These are phyloP conservation scores for Fusarium brevicatenulatum DNA, from an alignment of 2,329 filamentous ascomycete genomes.

Conservation along the genomic window DNA sequence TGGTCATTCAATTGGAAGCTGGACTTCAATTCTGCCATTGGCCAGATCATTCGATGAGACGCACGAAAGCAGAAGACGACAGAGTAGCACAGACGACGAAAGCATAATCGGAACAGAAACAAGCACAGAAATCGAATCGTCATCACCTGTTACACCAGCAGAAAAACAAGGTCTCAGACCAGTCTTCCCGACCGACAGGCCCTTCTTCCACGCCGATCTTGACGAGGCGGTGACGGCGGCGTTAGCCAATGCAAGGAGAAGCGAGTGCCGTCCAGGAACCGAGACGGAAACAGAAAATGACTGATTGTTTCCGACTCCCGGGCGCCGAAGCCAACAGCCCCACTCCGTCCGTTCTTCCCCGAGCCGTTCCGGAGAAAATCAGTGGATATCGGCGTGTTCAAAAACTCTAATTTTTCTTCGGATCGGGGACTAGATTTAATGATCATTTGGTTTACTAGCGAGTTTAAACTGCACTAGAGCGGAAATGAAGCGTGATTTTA, in stretches of 20 bases:
- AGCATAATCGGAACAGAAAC: background rate
- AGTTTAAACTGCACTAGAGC: background rate
- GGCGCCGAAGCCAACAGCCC: background rate
- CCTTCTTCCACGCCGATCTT: slow-evolving; percentile 61
- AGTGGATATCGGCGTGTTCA: slow-evolving; percentile 1
- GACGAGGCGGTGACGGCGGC: slow-evolving; percentile 54
- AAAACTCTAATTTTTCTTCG: background rate
- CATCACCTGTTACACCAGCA: background rate
- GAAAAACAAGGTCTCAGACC: slow-evolving; percentile 33
- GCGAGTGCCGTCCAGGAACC: slow-evolving; percentile 7
- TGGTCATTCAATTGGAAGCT: slow-evolving; percentile 42
- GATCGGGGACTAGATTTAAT: slow-evolving; percentile 14
- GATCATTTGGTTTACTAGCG: background rate
- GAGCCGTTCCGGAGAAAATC: background rate
- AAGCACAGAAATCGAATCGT: slow-evolving; percentile 1
- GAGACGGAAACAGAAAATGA: slow-evolving; percentile 5
- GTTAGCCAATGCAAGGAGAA: background rate
- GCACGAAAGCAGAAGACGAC: background rate
- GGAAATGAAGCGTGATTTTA: background rate
- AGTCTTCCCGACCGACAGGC: slow-evolving; percentile 55
- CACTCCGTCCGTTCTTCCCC: background rate
- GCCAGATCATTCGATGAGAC: slow-evolving; percentile 33
- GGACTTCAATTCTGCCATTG: slow-evolving; percentile 50
- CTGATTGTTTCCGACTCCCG: slow-evolving; percentile 3
- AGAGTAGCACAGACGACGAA: background rate